These are phyloP conservation scores for Fusarium globosum DNA, from an alignment of 2,329 filamentous ascomycete species.

Conservation along the genomic window DNA sequence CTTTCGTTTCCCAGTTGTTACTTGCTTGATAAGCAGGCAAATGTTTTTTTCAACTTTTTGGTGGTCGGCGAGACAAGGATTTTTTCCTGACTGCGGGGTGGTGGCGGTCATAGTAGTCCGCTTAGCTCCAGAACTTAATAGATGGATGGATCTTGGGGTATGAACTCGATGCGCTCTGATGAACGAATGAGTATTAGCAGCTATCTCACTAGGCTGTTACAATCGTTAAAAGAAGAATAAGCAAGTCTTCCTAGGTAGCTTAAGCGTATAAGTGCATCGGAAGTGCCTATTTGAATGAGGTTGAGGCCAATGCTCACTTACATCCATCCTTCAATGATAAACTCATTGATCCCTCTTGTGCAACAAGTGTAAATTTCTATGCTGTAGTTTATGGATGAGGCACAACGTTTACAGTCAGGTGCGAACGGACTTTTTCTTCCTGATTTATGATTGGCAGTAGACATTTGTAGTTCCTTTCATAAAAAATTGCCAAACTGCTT, in stretches of 20 bases:
- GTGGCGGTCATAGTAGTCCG: constrained; percentile 30
- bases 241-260: background rate
- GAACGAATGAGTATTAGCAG: background rate
- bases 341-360: background rate
- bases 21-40: constrained; percentile 47
- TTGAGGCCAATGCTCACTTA: background rate
- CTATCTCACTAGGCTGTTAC: background rate
- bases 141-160: background rate
- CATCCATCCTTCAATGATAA: background rate
- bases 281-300: background rate
- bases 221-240: background rate
- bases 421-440: background rate
- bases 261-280: background rate
- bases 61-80: constrained; percentile 35
- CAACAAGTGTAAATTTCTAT: background rate
- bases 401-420: background rate
- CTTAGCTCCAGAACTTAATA: background rate
- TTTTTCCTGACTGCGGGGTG: constrained; percentile 45
- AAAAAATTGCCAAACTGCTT: background rate
- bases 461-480: background rate
- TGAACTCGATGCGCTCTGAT: background rate
- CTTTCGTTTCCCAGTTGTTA: constrained; percentile 21
- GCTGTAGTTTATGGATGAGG: background rate
- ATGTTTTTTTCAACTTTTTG: constrained; percentile 36
- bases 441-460: background rate